Base-by-base conservation (phyloP, 306 rosid genomes). In the Castanopsis chinensis region DNA sequence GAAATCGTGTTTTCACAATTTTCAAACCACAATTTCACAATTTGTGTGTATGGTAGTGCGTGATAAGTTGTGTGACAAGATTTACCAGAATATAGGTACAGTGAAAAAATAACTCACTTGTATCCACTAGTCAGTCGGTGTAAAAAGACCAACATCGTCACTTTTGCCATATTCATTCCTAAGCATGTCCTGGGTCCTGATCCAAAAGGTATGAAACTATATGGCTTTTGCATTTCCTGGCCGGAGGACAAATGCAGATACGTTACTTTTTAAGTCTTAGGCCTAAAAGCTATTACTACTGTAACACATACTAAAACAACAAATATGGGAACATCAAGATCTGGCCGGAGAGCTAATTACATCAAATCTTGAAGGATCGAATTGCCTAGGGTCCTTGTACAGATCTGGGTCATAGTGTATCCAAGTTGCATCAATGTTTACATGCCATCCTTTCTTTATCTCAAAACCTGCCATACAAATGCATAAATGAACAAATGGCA, bases 281-380 rank as follows among this genome's bases (percentile, higher is more conserved):
- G 53, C 53, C 53, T 3, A 49, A 49, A 49, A 49, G 1, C 41
- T 30, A 10, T 11, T 45, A 6, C 25, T 35, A 6, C 45, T 35
- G 74, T 41, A 70, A 20, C 25, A 20, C 21, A 20, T 41, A 11
- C 5, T 3, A 17, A 35, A 6, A 17, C 71, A 64, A 32, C 69
- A 72, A 83, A 19, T 55, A 54, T 25, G 3, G 53, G 25, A 51
- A 67, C 43, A 8, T 73, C 33, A 18, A 23, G 53, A 69, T 33
- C 64, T 61, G 67, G 20, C 54, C 11, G 79, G n/a, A 58, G 45
- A 72, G 78, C 5, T 54, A 37, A 18, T 17, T 85, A 90, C 97
- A 76, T 88, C 92, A 84, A 88, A 92, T 92, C 97, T 92, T 65
- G 87, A 85, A 28, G 97, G 94, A 81, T 87, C 86, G 83, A 92